Evolutionary conservation across 208 protist species (phyloP).

Genomic region (Wallacemonas collosoma): DNA sequence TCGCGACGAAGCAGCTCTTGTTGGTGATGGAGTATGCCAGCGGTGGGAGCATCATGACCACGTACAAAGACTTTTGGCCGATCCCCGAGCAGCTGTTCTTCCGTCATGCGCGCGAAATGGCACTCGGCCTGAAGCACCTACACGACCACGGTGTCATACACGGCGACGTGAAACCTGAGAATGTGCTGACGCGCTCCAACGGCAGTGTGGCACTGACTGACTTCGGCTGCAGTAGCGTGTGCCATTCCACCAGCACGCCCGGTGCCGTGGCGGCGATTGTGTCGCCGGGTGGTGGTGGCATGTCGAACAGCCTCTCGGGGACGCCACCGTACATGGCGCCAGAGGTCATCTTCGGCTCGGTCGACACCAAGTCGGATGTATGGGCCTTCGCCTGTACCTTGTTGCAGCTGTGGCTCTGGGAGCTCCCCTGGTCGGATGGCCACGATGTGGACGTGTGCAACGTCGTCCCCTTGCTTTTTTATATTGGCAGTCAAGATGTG

Average conservation of each 20-base stretch:
- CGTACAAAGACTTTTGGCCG: conserved; percentile 53
- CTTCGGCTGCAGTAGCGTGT: conserved; percentile 69
- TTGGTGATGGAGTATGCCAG: conserved; percentile 72
- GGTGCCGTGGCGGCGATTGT: conserved; percentile 14
- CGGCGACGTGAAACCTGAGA: conserved; percentile 74
- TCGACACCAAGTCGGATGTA: conserved; percentile 61
- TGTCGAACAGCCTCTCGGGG: conserved; percentile 30
- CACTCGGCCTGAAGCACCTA: conserved; percentile 67
- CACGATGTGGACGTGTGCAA: conserved; percentile 29
- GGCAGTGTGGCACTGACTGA: conserved; percentile 69
- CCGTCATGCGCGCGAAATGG: conserved; percentile 52
- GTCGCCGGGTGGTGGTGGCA: background rate
- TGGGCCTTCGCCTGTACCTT: conserved; percentile 72
- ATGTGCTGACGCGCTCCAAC: conserved; percentile 71
- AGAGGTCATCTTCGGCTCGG: conserved; percentile 55
- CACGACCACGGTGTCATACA: conserved; percentile 77
- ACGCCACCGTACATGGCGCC: conserved; percentile 78
- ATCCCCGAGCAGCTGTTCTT: conserved; percentile 55
- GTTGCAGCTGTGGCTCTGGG: conserved; percentile 48
- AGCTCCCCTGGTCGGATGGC: conserved; percentile 40
- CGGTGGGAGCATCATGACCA: conserved; percentile 56
- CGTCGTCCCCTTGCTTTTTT: conserved; percentile 59
- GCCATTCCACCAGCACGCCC: background rate
- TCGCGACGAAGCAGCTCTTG: conserved; percentile 60
- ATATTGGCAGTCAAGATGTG: conserved; percentile 50